Evolutionary conservation across 208 protist species (phyloP).

Genomic region (Naegleria lovaniensis): DNA sequence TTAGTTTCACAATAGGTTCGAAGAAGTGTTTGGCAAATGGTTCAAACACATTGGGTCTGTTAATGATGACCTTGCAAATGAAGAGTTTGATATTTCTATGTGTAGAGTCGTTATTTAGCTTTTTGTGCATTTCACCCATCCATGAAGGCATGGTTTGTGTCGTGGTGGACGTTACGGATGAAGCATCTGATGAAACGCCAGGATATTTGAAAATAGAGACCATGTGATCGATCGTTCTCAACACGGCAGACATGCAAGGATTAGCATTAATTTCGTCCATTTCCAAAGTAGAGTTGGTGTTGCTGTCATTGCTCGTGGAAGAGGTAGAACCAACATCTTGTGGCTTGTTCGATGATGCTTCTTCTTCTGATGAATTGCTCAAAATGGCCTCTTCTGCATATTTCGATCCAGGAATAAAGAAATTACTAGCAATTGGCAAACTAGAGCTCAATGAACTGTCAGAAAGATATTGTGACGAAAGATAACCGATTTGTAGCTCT

Average conservation of each 20-base stretch:
- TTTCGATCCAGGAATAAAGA: neutral
- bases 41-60: constrained; percentile 50
- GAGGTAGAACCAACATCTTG: too few species aligned
- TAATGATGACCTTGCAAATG: constrained; percentile 53
- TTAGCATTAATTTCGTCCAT: constrained; percentile 50
- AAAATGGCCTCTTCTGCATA: neutral
- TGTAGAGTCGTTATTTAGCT: constrained; percentile 34
- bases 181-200: neutral
- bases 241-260: constrained; percentile 50
- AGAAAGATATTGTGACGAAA: constrained; percentile 52
- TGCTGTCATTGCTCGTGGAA: too few species aligned
- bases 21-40: constrained; percentile 47
- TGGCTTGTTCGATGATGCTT: neutral
- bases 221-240: constrained; percentile 47
- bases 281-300: constrained; percentile 37
- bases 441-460: constrained; percentile 48
- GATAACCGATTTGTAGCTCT: constrained; percentile 30
- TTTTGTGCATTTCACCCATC: constrained; percentile 56
- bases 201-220: constrained; percentile 24
- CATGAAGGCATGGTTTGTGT: constrained; percentile 58
- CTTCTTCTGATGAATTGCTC: neutral
- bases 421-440: constrained; percentile 17
- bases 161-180: constrained; percentile 26
- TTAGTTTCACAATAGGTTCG: constrained; percentile 50
- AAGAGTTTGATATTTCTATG: constrained; percentile 54